Percentiles rank a stretch among this genome's conserved stretches.
phyloP scores from a whole-genome alignment of 1,139 yeast genomes.

The Spencermartinsiella ligniputridi region DNA sequence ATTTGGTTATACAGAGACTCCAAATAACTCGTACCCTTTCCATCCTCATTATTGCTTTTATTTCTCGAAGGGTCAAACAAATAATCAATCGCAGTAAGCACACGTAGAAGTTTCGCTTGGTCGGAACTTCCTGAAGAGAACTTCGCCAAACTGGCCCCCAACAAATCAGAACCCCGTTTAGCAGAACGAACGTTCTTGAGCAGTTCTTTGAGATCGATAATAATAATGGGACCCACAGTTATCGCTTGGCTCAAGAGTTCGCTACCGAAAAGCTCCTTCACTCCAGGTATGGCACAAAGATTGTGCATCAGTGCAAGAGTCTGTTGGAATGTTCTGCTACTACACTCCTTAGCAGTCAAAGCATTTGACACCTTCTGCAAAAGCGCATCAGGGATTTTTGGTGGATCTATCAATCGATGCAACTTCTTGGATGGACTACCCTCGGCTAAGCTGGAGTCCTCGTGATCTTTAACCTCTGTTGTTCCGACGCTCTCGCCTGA shows the following conservation, averaged over 20 bases:
- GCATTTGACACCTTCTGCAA: conserved; percentile 62
- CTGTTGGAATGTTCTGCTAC: conserved; percentile 80
- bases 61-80: conserved; percentile 49
- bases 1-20: conserved; percentile 54
- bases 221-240: conserved; percentile 52
- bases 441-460: conserved; percentile 11
- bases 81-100: conserved; percentile 85
- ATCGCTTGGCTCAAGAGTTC: conserved; percentile 70
- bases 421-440: conserved; percentile 14
- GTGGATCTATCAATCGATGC: conserved; percentile 44
- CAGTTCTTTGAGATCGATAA: conserved; percentile 52
- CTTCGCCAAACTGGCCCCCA: conserved; percentile 52
- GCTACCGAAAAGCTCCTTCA: conserved; percentile 60
- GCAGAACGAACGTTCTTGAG: conserved; percentile 43
- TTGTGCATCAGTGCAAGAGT: conserved; percentile 81
- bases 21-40: conserved; percentile 37
- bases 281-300: conserved; percentile 57
- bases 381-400: conserved; percentile 60
- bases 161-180: conserved; percentile 42
- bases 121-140: conserved; percentile 82
- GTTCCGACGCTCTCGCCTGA: conserved; percentile 4
- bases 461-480: conserved; percentile 9
- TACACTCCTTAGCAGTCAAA: conserved; percentile 80
- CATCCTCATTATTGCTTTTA: conserved; percentile 25
- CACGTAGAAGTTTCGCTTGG: conserved; percentile 79